Evolutionary conservation across 2,329 filamentous ascomycete species (phyloP).

Genomic region (Diaporthe ilicicola): DNA sequence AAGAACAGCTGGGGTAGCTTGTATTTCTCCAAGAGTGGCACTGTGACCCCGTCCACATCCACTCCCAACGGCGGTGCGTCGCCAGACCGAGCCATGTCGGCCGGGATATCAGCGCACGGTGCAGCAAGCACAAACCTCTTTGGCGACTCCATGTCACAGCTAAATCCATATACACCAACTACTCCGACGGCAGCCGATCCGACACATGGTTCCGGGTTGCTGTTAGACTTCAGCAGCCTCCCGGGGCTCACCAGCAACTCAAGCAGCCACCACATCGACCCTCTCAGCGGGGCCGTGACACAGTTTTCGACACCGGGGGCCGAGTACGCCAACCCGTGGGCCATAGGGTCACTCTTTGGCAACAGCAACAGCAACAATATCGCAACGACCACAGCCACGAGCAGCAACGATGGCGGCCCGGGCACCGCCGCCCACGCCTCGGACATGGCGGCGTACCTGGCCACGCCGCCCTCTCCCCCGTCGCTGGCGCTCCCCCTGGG

Average conservation of each 20-base stretch:
- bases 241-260: not conserved
- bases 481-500: not conserved
- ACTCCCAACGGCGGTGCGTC: not conserved
- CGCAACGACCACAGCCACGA: not conserved
- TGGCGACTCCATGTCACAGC: constrained; percentile 3
- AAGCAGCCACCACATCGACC: not conserved
- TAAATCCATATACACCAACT: not conserved
- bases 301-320: constrained; percentile 2
- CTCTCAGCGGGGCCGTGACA: constrained; percentile 7
- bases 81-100: not conserved
- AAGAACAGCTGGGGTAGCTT: not conserved
- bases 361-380: not conserved
- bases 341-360: not conserved
- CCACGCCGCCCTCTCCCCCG: not conserved
- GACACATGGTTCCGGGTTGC: not conserved
- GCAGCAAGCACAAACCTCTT: not conserved
- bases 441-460: not conserved
- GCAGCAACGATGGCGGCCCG: not conserved
- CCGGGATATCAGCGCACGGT: not conserved
- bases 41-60: not conserved
- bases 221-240: constrained; percentile 6
- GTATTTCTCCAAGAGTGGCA: not conserved
- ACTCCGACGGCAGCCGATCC: not conserved
- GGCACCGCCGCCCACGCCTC: not conserved
- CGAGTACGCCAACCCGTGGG: not conserved